phyloP scores from a whole-genome alignment of 2,329 filamentous ascomycete species.

The Curvularia hawaiiensis region DNA sequence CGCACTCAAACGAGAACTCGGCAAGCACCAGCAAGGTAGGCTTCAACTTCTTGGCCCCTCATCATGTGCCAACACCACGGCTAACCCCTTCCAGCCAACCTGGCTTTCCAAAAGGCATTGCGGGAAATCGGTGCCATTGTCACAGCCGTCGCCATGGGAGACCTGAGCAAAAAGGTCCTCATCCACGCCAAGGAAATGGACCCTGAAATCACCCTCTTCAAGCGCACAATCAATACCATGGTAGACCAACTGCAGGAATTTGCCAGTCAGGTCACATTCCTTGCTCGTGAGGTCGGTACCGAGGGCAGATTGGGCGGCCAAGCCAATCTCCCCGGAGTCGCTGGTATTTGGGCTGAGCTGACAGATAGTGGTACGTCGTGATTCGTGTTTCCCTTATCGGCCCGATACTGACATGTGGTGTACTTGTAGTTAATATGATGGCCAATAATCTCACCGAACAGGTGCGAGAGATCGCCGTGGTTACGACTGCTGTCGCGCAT shows the following conservation, averaged over 20 bases:
- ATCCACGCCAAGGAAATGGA: slow-evolving; percentile 98
- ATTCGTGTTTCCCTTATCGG: slow-evolving; percentile 24
- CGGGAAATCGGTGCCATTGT: slow-evolving; percentile 97
- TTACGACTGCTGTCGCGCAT: slow-evolving; percentile 92
- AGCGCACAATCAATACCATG: slow-evolving; percentile 98
- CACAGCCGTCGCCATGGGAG: slow-evolving; percentile 92
- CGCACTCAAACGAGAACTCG: slow-evolving; percentile 87
- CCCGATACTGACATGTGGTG: slow-evolving; percentile 33
- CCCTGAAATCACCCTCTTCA: slow-evolving; percentile 96
- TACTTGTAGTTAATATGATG: slow-evolving; percentile 92
- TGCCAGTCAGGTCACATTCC: slow-evolving; percentile 91
- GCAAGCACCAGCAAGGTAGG: slow-evolving; percentile 77
- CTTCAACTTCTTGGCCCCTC: not conserved
- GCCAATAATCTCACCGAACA: slow-evolving; percentile 97
- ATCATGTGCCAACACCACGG: slow-evolving; percentile 66
- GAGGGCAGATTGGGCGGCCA: slow-evolving; percentile 94
- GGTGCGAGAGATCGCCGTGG: slow-evolving; percentile 95
- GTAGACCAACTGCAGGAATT: slow-evolving; percentile 98
- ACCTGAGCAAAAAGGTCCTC: slow-evolving; percentile 94
- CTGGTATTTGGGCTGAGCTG: slow-evolving; percentile 96
- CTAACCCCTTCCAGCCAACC: slow-evolving; percentile 82
- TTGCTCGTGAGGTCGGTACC: slow-evolving; percentile 94
- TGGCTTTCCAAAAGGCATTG: slow-evolving; percentile 96
- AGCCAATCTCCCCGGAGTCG: slow-evolving; percentile 89
- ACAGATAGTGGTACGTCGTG: slow-evolving; percentile 62